Conservation (phyloP, 1,284 basidiomycete species). For the Ganoderma meredithae region DNA sequence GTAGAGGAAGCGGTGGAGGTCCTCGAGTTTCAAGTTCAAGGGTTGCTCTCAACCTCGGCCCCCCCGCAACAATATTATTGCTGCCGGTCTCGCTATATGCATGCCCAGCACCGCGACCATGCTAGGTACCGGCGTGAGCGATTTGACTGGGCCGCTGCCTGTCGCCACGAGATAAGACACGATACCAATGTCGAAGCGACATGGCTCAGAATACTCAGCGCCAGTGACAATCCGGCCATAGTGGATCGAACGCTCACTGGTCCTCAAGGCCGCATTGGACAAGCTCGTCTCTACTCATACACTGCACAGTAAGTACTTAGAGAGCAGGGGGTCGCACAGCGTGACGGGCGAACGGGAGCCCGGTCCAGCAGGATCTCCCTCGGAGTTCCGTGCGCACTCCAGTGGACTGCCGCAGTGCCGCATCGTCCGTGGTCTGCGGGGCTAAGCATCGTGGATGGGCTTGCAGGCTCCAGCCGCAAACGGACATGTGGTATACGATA, state of each 20-base stretch:
- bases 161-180: not conserved
- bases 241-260: not conserved
- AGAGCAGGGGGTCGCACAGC: not conserved
- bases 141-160: not conserved
- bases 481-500: not conserved
- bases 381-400: not conserved
- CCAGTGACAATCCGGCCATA: not conserved
- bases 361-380: not conserved
- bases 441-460: not conserved
- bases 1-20: not conserved
- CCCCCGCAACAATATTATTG: no score
- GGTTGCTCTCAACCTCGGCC: not conserved
- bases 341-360: not conserved
- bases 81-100: not conserved
- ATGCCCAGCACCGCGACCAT: not conserved
- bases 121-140: not conserved
- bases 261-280: no score
- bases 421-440: not conserved
- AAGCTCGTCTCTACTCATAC: not conserved
- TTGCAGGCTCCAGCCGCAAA: not conserved
- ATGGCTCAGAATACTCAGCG: not conserved
- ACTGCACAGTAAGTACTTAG: not conserved
- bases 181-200: no score
- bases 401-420: not conserved
- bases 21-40: not conserved